Conservation (phyloP, 1,139 yeast genomes). For the Geotrichum aggregatum region DNA sequence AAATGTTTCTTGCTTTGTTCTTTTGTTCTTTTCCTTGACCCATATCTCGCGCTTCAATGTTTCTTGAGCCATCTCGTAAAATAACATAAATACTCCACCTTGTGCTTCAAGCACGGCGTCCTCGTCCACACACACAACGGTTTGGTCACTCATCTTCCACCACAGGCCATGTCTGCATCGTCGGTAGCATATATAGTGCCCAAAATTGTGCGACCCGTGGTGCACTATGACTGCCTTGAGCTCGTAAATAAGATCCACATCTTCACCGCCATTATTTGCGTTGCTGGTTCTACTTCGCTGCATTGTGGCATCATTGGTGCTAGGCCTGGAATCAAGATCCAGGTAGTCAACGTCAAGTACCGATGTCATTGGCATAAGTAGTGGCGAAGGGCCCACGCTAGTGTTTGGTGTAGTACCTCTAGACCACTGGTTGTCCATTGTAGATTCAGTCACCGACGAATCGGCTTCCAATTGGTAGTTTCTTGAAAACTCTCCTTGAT, state of each 20-base stretch:
- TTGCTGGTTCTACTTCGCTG: neutral
- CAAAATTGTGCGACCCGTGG: slow-evolving; percentile 91
- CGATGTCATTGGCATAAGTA: neutral
- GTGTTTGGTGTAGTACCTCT: neutral
- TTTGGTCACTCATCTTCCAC: slow-evolving; percentile 94
- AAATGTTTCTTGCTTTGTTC: no score
- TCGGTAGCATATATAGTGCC: slow-evolving; percentile 87
- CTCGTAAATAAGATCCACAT: slow-evolving; percentile 46
- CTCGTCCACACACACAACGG: slow-evolving; percentile 73
- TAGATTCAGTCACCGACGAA: neutral
- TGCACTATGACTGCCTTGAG: slow-evolving; percentile 85
- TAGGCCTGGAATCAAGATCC: neutral
- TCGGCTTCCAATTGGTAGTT: neutral
- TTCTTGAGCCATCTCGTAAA: slow-evolving; percentile 54
- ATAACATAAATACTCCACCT: slow-evolving; percentile 81
- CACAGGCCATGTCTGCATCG: slow-evolving; percentile 68
- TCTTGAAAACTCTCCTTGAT: neutral
- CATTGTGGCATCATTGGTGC: neutral
- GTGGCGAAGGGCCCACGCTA: slow-evolving; percentile 1
- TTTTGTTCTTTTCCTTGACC: neutral
- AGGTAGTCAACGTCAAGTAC: neutral
- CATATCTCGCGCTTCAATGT: neutral
- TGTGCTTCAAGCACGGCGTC: slow-evolving; percentile 76
- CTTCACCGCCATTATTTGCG: neutral
- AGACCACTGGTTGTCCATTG: slow-evolving; percentile 5